phyloP scores from a whole-genome alignment of 208 protist genomes.

The Leishmania gerbilli region DNA sequence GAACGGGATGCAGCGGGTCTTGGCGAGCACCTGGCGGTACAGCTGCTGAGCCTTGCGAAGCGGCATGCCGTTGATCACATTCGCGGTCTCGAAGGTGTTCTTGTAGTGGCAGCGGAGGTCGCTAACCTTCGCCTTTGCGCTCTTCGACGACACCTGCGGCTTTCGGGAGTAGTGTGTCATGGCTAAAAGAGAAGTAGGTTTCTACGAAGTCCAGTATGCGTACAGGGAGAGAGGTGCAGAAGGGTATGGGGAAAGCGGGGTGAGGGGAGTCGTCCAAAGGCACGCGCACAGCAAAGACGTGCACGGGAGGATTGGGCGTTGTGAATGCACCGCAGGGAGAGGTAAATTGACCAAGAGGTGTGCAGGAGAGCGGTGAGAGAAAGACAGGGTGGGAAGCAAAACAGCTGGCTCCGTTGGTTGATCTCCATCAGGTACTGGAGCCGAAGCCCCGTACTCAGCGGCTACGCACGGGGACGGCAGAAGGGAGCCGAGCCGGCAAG shows the following conservation, averaged over 20 bases:
- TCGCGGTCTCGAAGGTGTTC: constrained; percentile 95
- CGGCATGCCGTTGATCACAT: constrained; percentile 93
- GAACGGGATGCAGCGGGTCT: constrained; percentile 96
- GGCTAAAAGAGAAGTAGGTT: constrained; percentile 6
- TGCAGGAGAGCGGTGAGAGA: not conserved
- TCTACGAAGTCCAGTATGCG: not conserved
- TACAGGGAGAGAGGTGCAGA: not conserved
- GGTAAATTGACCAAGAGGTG: not conserved
- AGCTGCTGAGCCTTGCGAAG: constrained; percentile 93
- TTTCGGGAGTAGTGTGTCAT: constrained; percentile 93
- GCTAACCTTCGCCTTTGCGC: constrained; percentile 86
- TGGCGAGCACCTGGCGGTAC: constrained; percentile 93
- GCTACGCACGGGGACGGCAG: not conserved
- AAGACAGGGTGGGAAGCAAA: not conserved
- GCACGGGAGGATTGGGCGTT: not conserved
- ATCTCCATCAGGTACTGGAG: not conserved
- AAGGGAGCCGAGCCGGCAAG: not conserved
- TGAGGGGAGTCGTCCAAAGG: not conserved
- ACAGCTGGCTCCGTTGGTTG: not conserved
- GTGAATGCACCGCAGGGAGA: not conserved
- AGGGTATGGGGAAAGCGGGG: not conserved
- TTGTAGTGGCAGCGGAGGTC: constrained; percentile 95
- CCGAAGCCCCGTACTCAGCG: not conserved
- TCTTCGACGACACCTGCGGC: constrained; percentile 90
- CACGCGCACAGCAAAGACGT: not conserved